Percentiles rank a stretch among this genome's conserved stretches.
These are phyloP conservation scores for Hanseniaspora valbyensis DNA, from an alignment of 805 yeast genomes.

Conservation along the genomic window DNA sequence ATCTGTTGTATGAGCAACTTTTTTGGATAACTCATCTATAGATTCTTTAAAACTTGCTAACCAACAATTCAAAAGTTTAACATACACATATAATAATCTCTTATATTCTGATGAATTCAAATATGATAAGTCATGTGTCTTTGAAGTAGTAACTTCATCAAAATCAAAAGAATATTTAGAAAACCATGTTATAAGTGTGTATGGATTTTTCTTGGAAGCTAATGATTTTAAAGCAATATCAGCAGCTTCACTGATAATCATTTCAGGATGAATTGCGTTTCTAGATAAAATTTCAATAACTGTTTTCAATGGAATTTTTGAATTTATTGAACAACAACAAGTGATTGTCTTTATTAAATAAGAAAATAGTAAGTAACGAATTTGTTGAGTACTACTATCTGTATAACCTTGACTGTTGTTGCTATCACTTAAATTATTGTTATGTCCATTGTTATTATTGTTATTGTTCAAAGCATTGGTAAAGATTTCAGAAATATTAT, in stretches of 20 bases:
- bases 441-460: constrained; percentile 17
- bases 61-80: constrained; percentile 77
- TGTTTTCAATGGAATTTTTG: constrained; percentile 45
- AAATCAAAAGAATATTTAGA: constrained; percentile 72
- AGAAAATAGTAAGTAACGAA: constrained; percentile 40
- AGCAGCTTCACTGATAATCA: constrained; percentile 52
- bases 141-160: constrained; percentile 50
- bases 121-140: constrained; percentile 45
- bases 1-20: constrained; percentile 17
- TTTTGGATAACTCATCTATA: constrained; percentile 25
- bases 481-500: constrained; percentile 23
- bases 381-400: constrained; percentile 20
- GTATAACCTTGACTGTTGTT: constrained; percentile 23
- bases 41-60: constrained; percentile 45
- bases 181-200: constrained; percentile 57
- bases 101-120: constrained; percentile 53
- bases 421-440: constrained; percentile 16
- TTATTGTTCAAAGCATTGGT: constrained; percentile 3
- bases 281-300: constrained; percentile 67
- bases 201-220: constrained; percentile 59
- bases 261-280: constrained; percentile 60
- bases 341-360: constrained; percentile 63
- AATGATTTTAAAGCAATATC: constrained; percentile 51
- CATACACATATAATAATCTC: constrained; percentile 53
- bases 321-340: constrained; percentile 43